Base-by-base conservation (phyloP, 2,329 filamentous ascomycete species). In the Atkinsonella hypoxylon region DNA sequence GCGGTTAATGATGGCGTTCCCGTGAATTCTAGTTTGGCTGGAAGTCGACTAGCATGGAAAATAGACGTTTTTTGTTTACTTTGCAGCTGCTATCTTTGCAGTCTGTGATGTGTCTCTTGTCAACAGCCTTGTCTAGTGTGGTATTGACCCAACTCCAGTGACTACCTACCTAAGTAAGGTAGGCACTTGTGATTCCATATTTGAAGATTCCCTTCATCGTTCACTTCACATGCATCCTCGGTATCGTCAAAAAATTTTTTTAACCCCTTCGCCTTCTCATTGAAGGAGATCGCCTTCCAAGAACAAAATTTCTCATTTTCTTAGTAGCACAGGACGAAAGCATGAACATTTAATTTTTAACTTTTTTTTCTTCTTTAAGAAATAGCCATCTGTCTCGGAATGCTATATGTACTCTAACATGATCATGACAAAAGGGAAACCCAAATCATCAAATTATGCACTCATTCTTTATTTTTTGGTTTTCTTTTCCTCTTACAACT, bases 401-500 rank as follows among this genome's bases (percentile, higher is more conserved):
- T 53, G 51, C 47, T 53, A n/a, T 39, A 36, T 54, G 53, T 59
- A 59, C 48, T 60, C 51, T 59, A 56, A 6, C 56, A 57, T 53
- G 54, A 53, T 53, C 44, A 47, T 52, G 48, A 54, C 45, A 53
- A 58, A 54, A 47, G 20, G 50, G 52, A 48, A 50, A 32, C n/a
- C 44, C 6, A 51, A 40, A 36, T 46, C 48, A 36, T 20, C 26
- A 48, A 48, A 54, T 38, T 47, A 46, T 41, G 47, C 42, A 57
- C 53, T 38, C 36, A 31, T 48, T 18, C 3, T n/a, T 41, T 30
- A 13, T 26, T 26, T 26, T 26, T 26, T 26, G 3, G 3, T 26
- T 26, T 6, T 31, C 34, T 38, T 4, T 15, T 7, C 34, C 6
- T 42, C 26, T 69, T 82, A 89, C 70, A 89, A 68, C 75, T 88